Evolutionary conservation across 305 asterid species (phyloP), one percentile per base, ranked within the genome.

Genomic region (Fraxinus greggii): DNA sequence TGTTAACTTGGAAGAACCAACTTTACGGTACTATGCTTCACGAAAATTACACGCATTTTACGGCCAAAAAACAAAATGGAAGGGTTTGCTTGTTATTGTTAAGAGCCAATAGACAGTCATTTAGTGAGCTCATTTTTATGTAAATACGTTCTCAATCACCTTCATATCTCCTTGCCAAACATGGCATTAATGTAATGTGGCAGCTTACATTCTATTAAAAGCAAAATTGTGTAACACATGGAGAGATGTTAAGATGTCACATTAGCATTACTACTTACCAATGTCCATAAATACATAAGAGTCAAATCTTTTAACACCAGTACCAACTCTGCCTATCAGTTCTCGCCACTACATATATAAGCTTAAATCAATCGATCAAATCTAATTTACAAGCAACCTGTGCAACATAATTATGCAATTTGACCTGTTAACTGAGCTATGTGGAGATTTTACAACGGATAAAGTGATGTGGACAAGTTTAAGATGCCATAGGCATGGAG

Each of bases 401-500:
- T 87, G 90, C 88, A 85, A 81, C 65, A 86, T 84, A 86, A 82
- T 78, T 87, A 84, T 88, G 80, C 77, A 79, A 80, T 69, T 74
- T 76, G 80, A 83, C 85, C 86, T 63, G 79, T 82, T 76, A 82
- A 69, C 61, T 78, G 70, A 32, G 86, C 80, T 78, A 24, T 78
- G 77, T 21, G 33, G 77, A 75, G 31, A 48, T 82, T 85, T 80
- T 80, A 78, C 84, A 73, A 23, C 70, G 54, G 48, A 79, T 21
- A 75, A 0, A 35, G 73, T 12, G 65, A 76, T 33, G n/a, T 54
- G 26, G 28, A 67, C 19, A 15, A 75, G 31, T 65, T 88, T 83
- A 89, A 35, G 85, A 76, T 80, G 91, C 79, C 79, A 81, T 76
- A 48, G 91, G 80, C 94, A 91, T 87, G 84, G 83, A 86, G 61